Evolutionary conservation across 768 basidiomycete species (phyloP).

Genomic region (Auricularia heimuer): DNA sequence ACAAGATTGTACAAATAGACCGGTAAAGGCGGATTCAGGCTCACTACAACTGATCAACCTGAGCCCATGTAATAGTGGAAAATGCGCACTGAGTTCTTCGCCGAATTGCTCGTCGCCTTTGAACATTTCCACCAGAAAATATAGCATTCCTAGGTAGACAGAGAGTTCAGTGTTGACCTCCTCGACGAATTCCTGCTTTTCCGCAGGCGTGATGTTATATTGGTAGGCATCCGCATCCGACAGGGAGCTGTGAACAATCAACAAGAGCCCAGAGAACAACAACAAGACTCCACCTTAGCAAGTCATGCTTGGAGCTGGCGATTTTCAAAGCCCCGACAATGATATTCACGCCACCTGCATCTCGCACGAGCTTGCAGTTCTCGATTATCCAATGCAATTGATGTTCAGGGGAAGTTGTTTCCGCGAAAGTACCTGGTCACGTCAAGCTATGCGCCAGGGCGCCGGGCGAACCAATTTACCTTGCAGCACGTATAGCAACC

Average conservation of each 20-base stretch:
- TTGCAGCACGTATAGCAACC: constrained; percentile 86
- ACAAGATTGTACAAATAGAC: constrained; percentile 87
- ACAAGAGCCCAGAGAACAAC: not conserved
- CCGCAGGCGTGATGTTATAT: constrained; percentile 57
- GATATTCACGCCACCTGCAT: constrained; percentile 70
- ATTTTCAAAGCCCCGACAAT: constrained; percentile 87
- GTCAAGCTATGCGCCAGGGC: constrained; percentile 6
- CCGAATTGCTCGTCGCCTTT: constrained; percentile 91
- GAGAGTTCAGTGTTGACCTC: constrained; percentile 89
- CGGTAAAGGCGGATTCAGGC: constrained; percentile 86
- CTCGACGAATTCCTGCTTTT: constrained; percentile 72
- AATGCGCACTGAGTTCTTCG: constrained; percentile 85
- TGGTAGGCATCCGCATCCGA: constrained; percentile 66
- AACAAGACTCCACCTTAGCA: constrained; percentile 48
- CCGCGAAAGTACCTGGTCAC: constrained; percentile 71
- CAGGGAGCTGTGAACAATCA: constrained; percentile 43
- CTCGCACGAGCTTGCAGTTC: constrained; percentile 79
- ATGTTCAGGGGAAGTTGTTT: constrained; percentile 85
- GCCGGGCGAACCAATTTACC: constrained; percentile 35
- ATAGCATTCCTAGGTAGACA: constrained; percentile 89
- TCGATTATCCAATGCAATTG: constrained; percentile 95
- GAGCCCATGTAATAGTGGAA: not conserved
- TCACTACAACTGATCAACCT: constrained; percentile 48
- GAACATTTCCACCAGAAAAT: constrained; percentile 89
- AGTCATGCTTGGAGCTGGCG: constrained; percentile 77